Base-by-base conservation (phyloP, 2,329 filamentous ascomycete genomes). In the Emmonsiellopsis sp. region DNA sequence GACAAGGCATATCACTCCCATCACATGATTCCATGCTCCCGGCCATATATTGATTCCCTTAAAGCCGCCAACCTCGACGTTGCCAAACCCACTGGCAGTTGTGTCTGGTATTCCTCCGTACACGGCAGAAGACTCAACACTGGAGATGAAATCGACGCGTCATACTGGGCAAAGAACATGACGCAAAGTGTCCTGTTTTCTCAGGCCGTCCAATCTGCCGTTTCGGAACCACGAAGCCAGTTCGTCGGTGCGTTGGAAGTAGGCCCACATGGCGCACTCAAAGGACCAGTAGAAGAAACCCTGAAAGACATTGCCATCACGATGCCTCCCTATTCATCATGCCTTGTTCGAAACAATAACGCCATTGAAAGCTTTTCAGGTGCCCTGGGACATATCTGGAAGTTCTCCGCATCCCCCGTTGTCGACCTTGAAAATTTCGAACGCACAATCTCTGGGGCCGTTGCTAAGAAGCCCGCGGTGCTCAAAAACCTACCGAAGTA, bases 211-310 rank as follows among this genome's bases (percentile, higher is more conserved):
- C 13, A 42, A 10, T n/a, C 44, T 9, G 44, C 58, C 10, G 14
- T 57, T 5, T 10, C 52, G 2, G 32, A 36, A 31, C 31, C 39
- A 14, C 13, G 36, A n/a, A 48, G 44, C 27, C 44, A 52, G 13
- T 45, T 57, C 10, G 36, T 49, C n/a, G 53, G 53, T 21, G 43
- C 54, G 55, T 49, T 60, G 34, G 69, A 71, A 56, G 53, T 73
- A 42, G 71, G 71, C 3, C 70, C 70, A 11, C 69, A 72, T 49
- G 52, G 56, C 0, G 65, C 68, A 2, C 62, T 73, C 1, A 53
- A 57, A 6, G 65, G 66, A 0, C 68, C 70, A 2, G 39, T 64
- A 8, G 3, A 58, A 69, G 51, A 68, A 62, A 13, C 47, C 63
- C 14, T 44, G 17, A 52, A 37, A 17, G 46, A 9, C 13, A 31